A percentile compares a stretch with the other conserved stretches of the same genome.
phyloP scores from a whole-genome alignment of 768 basidiomycete species.

The Sarcodon aspratus region DNA sequence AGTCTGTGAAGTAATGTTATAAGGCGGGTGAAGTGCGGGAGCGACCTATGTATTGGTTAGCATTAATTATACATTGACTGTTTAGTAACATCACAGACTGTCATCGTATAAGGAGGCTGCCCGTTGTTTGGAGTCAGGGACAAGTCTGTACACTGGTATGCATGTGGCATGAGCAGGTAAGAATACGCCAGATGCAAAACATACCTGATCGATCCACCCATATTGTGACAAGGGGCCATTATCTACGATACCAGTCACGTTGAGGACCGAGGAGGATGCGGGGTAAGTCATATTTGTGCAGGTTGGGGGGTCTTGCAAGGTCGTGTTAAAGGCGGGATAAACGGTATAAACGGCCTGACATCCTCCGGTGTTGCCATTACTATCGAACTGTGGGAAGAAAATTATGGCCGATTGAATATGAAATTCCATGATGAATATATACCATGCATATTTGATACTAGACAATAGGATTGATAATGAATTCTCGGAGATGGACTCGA shows the following conservation, averaged over 20 bases:
- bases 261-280: constrained; percentile 24
- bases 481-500: not conserved
- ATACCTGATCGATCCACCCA: constrained; percentile 47
- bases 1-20: constrained; percentile 38
- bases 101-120: constrained; percentile 47
- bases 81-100: constrained; percentile 22
- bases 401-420: not conserved
- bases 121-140: constrained; percentile 42
- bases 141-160: constrained; percentile 43
- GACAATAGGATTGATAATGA: not conserved
- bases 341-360: constrained; percentile 50
- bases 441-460: constrained; percentile 67
- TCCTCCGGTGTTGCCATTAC: constrained; percentile 45
- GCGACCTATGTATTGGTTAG: constrained; percentile 28
- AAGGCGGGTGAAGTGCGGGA: constrained; percentile 49
- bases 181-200: not conserved
- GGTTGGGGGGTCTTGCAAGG: constrained; percentile 21
- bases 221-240: constrained; percentile 44
- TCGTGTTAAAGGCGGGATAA: constrained; percentile 26
- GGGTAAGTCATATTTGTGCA: constrained; percentile 40
- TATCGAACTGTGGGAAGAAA: constrained; percentile 33
- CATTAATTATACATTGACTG: not conserved
- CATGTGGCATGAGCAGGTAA: not conserved
- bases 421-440: constrained; percentile 1
- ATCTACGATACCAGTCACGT: constrained; percentile 29